Percentiles rank a stretch among this genome's conserved stretches.
These are phyloP conservation scores for Massospora cicadina DNA, from an alignment of 371 early-diverging fungal genomes.

Conservation along the genomic window DNA sequence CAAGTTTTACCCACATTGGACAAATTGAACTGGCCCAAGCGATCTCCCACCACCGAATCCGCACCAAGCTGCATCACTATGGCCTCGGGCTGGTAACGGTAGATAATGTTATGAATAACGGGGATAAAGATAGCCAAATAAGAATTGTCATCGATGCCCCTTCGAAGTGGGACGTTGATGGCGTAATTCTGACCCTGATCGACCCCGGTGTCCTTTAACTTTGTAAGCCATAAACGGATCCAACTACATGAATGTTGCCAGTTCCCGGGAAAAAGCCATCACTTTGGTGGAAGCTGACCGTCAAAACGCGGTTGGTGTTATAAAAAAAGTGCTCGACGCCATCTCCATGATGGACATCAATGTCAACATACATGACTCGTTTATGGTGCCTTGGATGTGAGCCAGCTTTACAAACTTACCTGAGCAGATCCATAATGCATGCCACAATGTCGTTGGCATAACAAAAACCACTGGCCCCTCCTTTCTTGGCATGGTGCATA, in stretches of 20 bases:
- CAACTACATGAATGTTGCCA: conserved; percentile 54
- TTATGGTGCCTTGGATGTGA: conserved; percentile 42
- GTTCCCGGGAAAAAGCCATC: conserved; percentile 99
- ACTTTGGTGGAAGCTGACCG: conserved; percentile 96
- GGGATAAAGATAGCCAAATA: conserved; percentile 84
- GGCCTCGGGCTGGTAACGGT: conserved; percentile 81
- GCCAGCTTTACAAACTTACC: conserved; percentile 18
- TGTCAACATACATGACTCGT: conserved; percentile 98
- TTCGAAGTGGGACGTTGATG: conserved; percentile 95
- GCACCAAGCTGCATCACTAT: conserved; percentile 97
- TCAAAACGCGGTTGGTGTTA: conserved; percentile 97
- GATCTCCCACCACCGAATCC: conserved; percentile 95
- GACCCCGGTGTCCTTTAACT: conserved; percentile 62
- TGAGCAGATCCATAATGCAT: conserved; percentile 87
- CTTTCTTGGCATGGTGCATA: conserved; percentile 95
- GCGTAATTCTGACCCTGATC: conserved; percentile 82
- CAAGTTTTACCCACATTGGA: conserved; percentile 53
- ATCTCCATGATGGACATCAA: conserved; percentile 99
- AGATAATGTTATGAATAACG: conserved; percentile 49
- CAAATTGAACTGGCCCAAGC: conserved; percentile 94
- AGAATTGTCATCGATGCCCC: conserved; percentile 94
- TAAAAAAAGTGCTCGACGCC: conserved; percentile 99
- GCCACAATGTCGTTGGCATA: conserved; percentile 98
- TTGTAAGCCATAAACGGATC: too few species aligned
- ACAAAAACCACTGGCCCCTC: conserved; percentile 95